phyloP scores from a whole-genome alignment of 179 eudicot genomes.

The Carnegiea gigantea region DNA sequence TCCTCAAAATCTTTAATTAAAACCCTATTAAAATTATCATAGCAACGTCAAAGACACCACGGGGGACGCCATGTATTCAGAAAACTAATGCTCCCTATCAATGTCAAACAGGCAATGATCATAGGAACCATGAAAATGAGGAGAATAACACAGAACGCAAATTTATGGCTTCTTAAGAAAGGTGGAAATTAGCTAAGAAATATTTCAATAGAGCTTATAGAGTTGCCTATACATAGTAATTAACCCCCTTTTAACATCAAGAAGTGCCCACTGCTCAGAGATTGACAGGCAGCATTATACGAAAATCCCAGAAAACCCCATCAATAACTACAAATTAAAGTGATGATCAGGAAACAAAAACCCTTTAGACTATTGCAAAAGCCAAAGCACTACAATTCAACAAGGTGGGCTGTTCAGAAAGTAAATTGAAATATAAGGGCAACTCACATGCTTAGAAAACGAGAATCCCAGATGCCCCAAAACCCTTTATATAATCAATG shows the following conservation, averaged over 20 bases:
- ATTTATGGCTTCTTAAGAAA: not conserved
- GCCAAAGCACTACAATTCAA: not conserved
- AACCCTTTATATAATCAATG: not conserved
- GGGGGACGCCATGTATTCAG: not conserved
- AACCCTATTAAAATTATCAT: not conserved
- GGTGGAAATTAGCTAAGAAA: not conserved
- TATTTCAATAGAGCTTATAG: not conserved
- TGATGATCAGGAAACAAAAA: slow-evolving; percentile 2
- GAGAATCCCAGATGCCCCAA: not conserved
- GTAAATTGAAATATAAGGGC: not conserved
- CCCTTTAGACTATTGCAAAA: slow-evolving; percentile 20
- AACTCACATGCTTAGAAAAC: slow-evolving; percentile 10
- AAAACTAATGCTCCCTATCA: not conserved
- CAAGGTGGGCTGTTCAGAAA: not conserved
- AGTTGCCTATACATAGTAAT: not conserved
- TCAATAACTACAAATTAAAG: not conserved
- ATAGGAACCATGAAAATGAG: not conserved
- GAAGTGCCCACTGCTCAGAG: not conserved
- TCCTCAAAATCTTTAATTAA: not conserved
- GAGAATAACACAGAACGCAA: not conserved
- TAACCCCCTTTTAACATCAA: not conserved
- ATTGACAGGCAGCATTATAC: not conserved
- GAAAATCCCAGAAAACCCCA: not conserved
- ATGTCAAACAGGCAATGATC: not conserved
- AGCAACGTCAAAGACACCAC: not conserved